Evolutionary conservation across 176 grass and related monocot species (phyloP).

Genomic region (Eragrostis nindensis): DNA sequence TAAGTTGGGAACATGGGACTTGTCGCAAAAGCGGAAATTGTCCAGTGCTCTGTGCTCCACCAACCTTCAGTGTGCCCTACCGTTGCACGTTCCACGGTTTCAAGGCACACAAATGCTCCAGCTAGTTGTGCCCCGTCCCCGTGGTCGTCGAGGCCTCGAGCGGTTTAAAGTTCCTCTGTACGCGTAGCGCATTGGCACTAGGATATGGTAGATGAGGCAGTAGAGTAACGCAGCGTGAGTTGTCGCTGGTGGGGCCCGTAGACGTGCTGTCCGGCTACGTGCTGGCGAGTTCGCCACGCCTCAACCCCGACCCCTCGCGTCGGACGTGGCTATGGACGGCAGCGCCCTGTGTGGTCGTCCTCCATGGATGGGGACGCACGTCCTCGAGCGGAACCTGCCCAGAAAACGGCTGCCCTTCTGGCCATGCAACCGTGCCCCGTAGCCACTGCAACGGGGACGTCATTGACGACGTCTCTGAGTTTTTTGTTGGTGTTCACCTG

Average conservation of each 20-base stretch:
- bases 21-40: too few species aligned
- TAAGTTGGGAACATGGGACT: neutral
- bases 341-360: neutral
- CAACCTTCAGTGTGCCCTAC: neutral
- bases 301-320: neutral
- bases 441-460: neutral
- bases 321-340: neutral
- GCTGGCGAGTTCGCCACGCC: neutral
- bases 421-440: neutral
- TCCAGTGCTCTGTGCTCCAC: neutral
- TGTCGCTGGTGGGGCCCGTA: neutral
- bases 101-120: neutral
- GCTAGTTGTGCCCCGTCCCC: neutral
- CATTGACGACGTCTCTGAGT: constrained; percentile 11
- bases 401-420: neutral
- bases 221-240: constrained; percentile 29
- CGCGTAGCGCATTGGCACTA: constrained; percentile 4
- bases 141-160: neutral
- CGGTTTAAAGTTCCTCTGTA: neutral
- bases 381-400: neutral
- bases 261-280: constrained; percentile 4
- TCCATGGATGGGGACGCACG: neutral
- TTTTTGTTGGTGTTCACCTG: neutral
- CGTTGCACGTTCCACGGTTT: neutral
- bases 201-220: neutral